Percentiles rank a stretch among this genome's conserved stretches.
Evolutionary conservation across 2,329 filamentous ascomycete genomes (phyloP).

Genomic region (Aphanoascus verrucosus): DNA sequence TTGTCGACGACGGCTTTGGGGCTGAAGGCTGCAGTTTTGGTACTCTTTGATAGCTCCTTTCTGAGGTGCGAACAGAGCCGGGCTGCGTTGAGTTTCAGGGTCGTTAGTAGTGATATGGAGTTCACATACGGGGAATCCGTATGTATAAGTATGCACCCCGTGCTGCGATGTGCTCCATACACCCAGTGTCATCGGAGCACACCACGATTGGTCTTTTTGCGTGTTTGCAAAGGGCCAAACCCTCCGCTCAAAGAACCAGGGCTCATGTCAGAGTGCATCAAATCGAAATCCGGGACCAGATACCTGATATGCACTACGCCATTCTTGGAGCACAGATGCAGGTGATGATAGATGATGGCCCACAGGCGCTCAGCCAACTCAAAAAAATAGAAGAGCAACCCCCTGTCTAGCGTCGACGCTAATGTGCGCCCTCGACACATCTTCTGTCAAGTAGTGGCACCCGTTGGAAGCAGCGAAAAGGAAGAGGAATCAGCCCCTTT

Average conservation of each 20-base stretch:
- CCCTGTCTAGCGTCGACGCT: slow-evolving; percentile 7
- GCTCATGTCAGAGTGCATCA: not conserved
- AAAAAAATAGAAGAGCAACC: not conserved
- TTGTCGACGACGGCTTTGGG: too few relatives aligned
- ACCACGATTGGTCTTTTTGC: too few relatives aligned
- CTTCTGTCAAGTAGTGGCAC: slow-evolving; percentile 2
- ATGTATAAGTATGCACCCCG: too few relatives aligned
- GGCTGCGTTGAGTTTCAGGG: too few relatives aligned
- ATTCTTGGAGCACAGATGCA: slow-evolving; percentile 6
- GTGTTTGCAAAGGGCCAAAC: too few relatives aligned
- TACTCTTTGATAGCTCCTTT: too few relatives aligned
- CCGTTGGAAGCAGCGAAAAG: not conserved
- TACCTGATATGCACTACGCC: slow-evolving; percentile 8
- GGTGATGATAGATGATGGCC: not conserved
- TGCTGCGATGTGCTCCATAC: too few relatives aligned
- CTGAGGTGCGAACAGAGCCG: too few relatives aligned
- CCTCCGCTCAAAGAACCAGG: slow-evolving; percentile 6
- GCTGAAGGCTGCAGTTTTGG: too few relatives aligned
- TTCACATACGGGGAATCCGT: too few relatives aligned
- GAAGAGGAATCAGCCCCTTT: not conserved
- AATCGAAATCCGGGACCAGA: slow-evolving; percentile 1
- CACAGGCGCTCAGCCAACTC: not conserved
- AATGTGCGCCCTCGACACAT: slow-evolving; percentile 7
- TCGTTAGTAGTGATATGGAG: too few relatives aligned
- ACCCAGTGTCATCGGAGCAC: too few relatives aligned